These are phyloP conservation scores for Plantago coronopus DNA, from an alignment of 305 asterid species.

Conservation along the genomic window DNA sequence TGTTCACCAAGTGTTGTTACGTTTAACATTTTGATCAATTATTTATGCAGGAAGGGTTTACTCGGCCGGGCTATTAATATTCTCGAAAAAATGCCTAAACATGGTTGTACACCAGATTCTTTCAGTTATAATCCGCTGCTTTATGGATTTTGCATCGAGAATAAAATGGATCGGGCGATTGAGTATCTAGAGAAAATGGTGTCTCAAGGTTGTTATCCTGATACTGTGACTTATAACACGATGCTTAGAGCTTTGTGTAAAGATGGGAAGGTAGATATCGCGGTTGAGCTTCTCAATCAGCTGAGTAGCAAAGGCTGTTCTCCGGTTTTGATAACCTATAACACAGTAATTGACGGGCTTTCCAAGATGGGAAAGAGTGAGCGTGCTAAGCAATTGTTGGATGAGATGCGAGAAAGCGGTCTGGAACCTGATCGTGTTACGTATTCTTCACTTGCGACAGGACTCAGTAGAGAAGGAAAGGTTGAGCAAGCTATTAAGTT, in stretches of 20 bases:
- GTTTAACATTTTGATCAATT: slow-evolving; percentile 76
- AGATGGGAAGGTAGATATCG: slow-evolving; percentile 76
- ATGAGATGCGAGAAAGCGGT: slow-evolving; percentile 68
- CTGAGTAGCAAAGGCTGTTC: slow-evolving; percentile 58
- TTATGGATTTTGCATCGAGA: slow-evolving; percentile 80
- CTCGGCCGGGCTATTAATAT: slow-evolving; percentile 70
- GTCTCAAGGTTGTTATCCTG: slow-evolving; percentile 77
- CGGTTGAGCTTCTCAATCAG: slow-evolving; percentile 74
- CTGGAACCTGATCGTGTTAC: slow-evolving; percentile 75
- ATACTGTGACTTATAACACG: slow-evolving; percentile 86
- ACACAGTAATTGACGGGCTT: slow-evolving; percentile 81
- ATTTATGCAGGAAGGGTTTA: slow-evolving; percentile 65
- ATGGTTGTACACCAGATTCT: slow-evolving; percentile 77
- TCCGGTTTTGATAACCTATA: slow-evolving; percentile 79
- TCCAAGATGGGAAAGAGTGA: slow-evolving; percentile 68
- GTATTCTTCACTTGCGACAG: slow-evolving; percentile 65
- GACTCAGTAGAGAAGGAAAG: slow-evolving; percentile 77
- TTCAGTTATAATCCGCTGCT: slow-evolving; percentile 81
- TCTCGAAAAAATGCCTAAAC: slow-evolving; percentile 70
- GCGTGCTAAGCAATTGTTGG: slow-evolving; percentile 51
- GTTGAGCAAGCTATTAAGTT: slow-evolving; percentile 66
- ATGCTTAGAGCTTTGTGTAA: slow-evolving; percentile 82
- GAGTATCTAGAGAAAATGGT: slow-evolving; percentile 85
- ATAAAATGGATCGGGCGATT: slow-evolving; percentile 80
- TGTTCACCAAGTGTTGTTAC: slow-evolving; percentile 90